Percentiles rank a stretch among this genome's conserved stretches.
Conservation (phyloP, 2,329 filamentous ascomycete genomes). For the Trichoderma brevicompactum region DNA sequence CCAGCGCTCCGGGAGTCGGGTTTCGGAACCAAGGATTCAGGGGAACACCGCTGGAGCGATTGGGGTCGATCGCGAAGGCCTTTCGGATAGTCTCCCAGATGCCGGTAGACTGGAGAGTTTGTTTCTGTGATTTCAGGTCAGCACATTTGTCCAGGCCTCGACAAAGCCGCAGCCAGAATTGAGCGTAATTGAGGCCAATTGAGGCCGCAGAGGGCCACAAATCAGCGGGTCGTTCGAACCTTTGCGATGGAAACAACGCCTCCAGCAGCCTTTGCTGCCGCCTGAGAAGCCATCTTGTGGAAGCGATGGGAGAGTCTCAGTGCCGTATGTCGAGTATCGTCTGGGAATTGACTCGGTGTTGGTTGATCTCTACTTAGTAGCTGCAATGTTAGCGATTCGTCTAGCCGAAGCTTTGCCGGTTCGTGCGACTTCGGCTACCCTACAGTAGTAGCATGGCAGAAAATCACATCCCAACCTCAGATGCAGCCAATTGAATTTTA, state of each 20-base stretch:
- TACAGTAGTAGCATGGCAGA: not conserved
- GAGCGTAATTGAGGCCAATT: conserved; percentile 9
- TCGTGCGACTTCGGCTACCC: not conserved
- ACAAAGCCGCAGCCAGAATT: not conserved
- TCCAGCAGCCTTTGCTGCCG: conserved; percentile 59
- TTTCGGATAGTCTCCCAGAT: conserved; percentile 85
- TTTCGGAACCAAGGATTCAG: conserved; percentile 92
- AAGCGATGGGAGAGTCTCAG: conserved; percentile 30
- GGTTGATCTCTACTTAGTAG: conserved; percentile 30
- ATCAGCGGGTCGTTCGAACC: conserved; percentile 48
- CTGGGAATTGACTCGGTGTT: conserved; percentile 37
- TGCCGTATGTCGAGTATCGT: conserved; percentile 18
- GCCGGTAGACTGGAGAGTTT: conserved; percentile 87
- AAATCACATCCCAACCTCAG: too few relatives aligned
- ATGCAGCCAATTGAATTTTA: too few relatives aligned
- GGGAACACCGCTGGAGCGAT: conserved; percentile 88
- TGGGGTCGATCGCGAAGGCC: conserved; percentile 77
- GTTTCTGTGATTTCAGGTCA: conserved; percentile 68
- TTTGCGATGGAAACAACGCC: conserved; percentile 61
- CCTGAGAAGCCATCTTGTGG: conserved; percentile 65
- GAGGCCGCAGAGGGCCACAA: conserved; percentile 27
- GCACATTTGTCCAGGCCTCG: not conserved
- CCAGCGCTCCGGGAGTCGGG: conserved; percentile 61
- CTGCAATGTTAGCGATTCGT: conserved; percentile 31
- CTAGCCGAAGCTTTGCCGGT: conserved; percentile 39